Evolutionary conservation across 768 basidiomycete genomes (phyloP), one percentile per base, ranked within the genome.

Genomic region (Cyclocybe aegerita): DNA sequence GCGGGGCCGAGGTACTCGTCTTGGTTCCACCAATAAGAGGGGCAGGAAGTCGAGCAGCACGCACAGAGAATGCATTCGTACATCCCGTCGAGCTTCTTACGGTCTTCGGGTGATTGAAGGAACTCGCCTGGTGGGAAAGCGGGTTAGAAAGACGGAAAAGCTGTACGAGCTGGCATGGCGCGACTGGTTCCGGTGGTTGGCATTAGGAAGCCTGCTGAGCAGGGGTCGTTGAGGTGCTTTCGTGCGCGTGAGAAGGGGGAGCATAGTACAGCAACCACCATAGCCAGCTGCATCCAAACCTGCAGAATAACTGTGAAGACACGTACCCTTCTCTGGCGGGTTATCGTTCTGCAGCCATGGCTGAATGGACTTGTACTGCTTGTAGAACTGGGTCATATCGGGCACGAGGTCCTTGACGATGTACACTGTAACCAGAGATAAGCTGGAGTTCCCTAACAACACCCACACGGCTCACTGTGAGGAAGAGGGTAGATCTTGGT

Each of bases 21-120:
- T 71, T 94, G 93, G 74, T 98, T 98, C 96, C 96, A 98, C 96
- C 96, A 98, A 72, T 98, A 97, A 30, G 87, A 90, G 4, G 96
- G 96, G 80, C 96, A 99, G 39, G 90, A 90, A 0, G 96, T 98
- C 38, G 94, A 94, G 76, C 96, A 99, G 73, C 97, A 98, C 2
- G 96, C 93, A 63, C 93, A 95, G 49, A 95, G 83, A 56, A 96
- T 98, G 69, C 95, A 95, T 70, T 98, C 97, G 75, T 98, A 99
- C 75, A 98, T 83, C 43, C 95, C 94, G 59, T 90, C 96, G 12
- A 99, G 85, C 72, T 98, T 98, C 78, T 83, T 85, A 64, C 96
- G 84, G 65, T 99, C 93, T 60, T 92, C 95, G 17, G 71, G 82
- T 9, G 91, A 88, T 71, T 98, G 97, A 47, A 96, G 75, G 78